Base-by-base conservation (phyloP, 2,329 filamentous ascomycete species). In the Xylaria multiplex region DNA sequence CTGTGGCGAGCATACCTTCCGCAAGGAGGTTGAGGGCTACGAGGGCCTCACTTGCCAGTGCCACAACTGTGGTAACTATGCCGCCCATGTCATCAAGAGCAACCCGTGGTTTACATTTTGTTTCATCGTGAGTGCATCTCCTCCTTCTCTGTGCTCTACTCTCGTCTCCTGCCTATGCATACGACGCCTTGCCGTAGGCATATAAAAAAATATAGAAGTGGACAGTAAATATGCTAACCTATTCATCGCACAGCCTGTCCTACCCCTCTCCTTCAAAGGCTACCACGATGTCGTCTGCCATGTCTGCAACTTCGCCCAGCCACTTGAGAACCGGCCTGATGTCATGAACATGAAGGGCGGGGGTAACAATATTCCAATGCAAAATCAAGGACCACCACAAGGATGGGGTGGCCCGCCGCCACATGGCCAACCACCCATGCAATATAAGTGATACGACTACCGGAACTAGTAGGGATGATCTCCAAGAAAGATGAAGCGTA, bases 31-130 rank as follows among this genome's bases (percentile, higher is more conserved):
- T 50, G 77, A 85, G 61, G 88, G 88, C 70, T 90, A 89, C 75
- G 85, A 90, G 73, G 84, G 85, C 70, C 77, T 89, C 67, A 77
- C 85, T 59, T 89, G 85, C 74, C 87, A 88, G 72, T 90, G 88
- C 73, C 85, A 88, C 77, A 88, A 90, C 78, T 90, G 88, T 77
- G 87, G 88, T 59, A 90, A 90, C 81, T 87, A 85, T 78, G 82
- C 84, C 2, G 88, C 82, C 14, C 82, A 81, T 67, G 87, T 90
- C 64, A 82, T 88, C 74, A 90, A 90, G 77, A 85, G 83, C 65
- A 84, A 89, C 65, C 88, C 88, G 48, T 93, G 90, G 89, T 93
- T 93, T 75, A 93, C 91, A 5, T 89, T 93, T 74, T 93, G 91
- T 83, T 93, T 91, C 79, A 79, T 93, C 59, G 87, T 89, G 79